These are phyloP conservation scores for Phytophthora capsici DNA, from an alignment of 352 stramenopile genomes.

Conservation along the genomic window DNA sequence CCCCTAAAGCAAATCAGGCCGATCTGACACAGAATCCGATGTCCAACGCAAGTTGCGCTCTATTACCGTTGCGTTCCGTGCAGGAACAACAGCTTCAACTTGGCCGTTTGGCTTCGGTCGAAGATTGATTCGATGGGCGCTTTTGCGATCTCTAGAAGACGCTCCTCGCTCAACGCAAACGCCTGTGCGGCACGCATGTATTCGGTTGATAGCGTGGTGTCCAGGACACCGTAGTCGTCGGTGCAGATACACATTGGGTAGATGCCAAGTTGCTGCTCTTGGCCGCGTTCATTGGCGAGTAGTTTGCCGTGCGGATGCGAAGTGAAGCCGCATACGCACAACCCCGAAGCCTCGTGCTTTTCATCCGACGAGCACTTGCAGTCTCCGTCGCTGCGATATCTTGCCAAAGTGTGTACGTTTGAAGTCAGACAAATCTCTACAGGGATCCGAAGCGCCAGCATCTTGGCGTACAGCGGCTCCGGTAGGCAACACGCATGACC, in stretches of 20 bases:
- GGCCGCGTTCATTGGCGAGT: constrained; percentile 41
- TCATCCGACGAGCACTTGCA: constrained; percentile 39
- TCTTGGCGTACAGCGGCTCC: constrained; percentile 68
- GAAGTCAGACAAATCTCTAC: constrained; percentile 95
- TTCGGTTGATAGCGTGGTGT: constrained; percentile 90
- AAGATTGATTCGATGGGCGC: constrained; percentile 69
- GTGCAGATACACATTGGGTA: constrained; percentile 93
- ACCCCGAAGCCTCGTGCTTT: constrained; percentile 40
- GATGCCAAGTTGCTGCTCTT: constrained; percentile 27
- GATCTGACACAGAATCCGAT: background rate
- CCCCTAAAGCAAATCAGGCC: constrained; percentile 10
- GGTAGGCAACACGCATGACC: constrained; percentile 91
- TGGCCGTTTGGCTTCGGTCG: constrained; percentile 42
- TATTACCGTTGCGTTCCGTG: background rate
- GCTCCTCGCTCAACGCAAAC: constrained; percentile 66
- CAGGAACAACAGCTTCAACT: constrained; percentile 36
- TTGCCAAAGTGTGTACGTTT: constrained; percentile 93
- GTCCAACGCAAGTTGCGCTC: constrained; percentile 5
- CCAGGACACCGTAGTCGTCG: constrained; percentile 93
- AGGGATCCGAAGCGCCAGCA: constrained; percentile 79
- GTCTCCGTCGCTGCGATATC: constrained; percentile 55
- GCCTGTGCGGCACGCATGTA: constrained; percentile 81
- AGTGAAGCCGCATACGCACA: constrained; percentile 73
- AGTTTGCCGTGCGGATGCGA: constrained; percentile 84
- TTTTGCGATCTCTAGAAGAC: constrained; percentile 51